These are phyloP conservation scores for Pseudogymnoascus verrucosus DNA, from an alignment of 2,329 filamentous ascomycete species.

Conservation along the genomic window DNA sequence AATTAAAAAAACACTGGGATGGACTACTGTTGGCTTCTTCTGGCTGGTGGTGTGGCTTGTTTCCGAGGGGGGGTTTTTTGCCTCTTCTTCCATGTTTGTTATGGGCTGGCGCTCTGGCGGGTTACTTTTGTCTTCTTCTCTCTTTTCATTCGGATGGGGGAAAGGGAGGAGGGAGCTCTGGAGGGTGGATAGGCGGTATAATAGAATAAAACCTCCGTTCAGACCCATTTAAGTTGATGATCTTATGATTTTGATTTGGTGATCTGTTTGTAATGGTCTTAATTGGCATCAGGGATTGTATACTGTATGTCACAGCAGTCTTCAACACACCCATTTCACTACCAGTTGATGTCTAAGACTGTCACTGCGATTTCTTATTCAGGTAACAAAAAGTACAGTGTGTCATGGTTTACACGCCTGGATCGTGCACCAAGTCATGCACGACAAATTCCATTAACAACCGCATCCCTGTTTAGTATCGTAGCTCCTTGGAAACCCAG, in stretches of 20 bases:
- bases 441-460: not conserved
- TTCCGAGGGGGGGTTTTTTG: not conserved
- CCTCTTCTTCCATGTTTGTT: not conserved
- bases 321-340: not conserved
- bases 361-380: not conserved
- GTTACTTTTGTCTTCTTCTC: not conserved
- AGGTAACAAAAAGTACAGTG: not conserved
- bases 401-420: not conserved
- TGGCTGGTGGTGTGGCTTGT: constrained; percentile 3
- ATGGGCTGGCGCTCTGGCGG: not conserved
- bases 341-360: not conserved
- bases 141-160: not conserved
- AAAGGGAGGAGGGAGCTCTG: not conserved
- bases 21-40: constrained; percentile 3
- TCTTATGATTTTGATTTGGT: not conserved
- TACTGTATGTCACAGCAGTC: not conserved
- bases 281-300: not conserved
- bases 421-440: not conserved
- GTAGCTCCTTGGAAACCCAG: not conserved
- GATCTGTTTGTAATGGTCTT: not conserved
- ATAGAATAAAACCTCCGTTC: constrained; percentile 2
- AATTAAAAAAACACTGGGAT: not conserved
- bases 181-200: not conserved
- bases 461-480: not conserved
- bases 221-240: not conserved